phyloP scores from a whole-genome alignment of 768 basidiomycete species.

The Leccinum incarnatum region DNA sequence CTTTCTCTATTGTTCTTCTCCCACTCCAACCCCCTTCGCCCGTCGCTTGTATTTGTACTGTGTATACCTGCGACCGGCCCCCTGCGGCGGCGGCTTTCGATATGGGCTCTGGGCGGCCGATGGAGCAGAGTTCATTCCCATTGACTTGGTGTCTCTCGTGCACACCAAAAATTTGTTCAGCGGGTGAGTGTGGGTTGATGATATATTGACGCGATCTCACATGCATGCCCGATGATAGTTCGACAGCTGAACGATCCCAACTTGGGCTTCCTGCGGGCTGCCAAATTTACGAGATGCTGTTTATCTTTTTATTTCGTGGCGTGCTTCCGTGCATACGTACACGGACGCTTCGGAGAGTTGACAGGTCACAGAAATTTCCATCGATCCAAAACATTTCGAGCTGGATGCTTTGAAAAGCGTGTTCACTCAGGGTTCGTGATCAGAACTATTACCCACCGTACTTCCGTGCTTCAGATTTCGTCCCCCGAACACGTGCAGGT shows the following conservation, averaged over 20 bases:
- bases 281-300: background rate
- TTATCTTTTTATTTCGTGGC: background rate
- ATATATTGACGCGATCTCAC: background rate
- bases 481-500: background rate
- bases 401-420: background rate
- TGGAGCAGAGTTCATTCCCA: background rate
- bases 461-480: background rate
- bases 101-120: background rate
- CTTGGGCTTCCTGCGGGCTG: too few species aligned
- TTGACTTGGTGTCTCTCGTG: background rate
- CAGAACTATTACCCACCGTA: too few species aligned
- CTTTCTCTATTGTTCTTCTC: background rate
- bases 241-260: background rate
- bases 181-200: background rate
- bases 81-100: background rate
- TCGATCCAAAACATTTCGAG: background rate
- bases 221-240: background rate
- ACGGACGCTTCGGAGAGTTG: background rate
- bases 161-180: background rate
- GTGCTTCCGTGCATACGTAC: background rate
- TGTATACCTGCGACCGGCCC: background rate
- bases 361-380: background rate
- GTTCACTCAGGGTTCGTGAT: background rate
- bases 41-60: background rate
- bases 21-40: background rate